Base-by-base conservation (phyloP, 176 grass and related monocot genomes). In the Aegilops tauschii region DNA sequence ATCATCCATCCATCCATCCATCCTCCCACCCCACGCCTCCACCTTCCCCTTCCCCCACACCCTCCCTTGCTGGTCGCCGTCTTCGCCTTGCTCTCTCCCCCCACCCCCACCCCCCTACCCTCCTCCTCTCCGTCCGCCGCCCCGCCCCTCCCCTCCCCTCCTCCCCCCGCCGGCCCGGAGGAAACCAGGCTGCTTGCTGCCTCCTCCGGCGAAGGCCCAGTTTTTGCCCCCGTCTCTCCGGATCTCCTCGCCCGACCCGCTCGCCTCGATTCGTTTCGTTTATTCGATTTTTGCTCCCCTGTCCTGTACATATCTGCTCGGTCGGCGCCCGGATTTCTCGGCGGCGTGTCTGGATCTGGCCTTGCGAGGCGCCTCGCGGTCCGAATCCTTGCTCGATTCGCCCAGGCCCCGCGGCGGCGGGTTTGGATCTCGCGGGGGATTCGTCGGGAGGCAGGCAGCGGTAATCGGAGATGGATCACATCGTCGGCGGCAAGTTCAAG, bases 401-500 rank as follows among this genome's bases (percentile, higher is more conserved):
- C 37, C 5, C 36, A 44, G 11, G 27, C 28, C 9, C 13, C 17
- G 80, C 65, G 52, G 64, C 42, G 63, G 83, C 8, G 50, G 42
- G 73, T 71, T 42, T 21, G 84, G 89, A 90, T 91, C 89, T 91
- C 85, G 80, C 11, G 59, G 75, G 67, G 29, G 63, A 25, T 71
- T 78, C 79, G 39, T 62, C 31, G 12, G 2, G 30, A 16, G 42
- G 2, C 39, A 0, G 81, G 17, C 39, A 25, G 16, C 5, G 28
- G 5, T 9, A 0, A 8, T 4, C 40, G 83, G 71, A 62, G 65
- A 95, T 95, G 93, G 93, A 95, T 74, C 90, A 90, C 76, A 65
- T 92, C 31, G 76, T 95, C n/a, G 93, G 87, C 8, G 90, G 88
- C 75, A 95, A 90, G 80, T 95, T 92, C 80, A 95, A 95, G 85